Conservation (phyloP, 2,329 filamentous ascomycete genomes). For the Aspergillus japonicus region DNA sequence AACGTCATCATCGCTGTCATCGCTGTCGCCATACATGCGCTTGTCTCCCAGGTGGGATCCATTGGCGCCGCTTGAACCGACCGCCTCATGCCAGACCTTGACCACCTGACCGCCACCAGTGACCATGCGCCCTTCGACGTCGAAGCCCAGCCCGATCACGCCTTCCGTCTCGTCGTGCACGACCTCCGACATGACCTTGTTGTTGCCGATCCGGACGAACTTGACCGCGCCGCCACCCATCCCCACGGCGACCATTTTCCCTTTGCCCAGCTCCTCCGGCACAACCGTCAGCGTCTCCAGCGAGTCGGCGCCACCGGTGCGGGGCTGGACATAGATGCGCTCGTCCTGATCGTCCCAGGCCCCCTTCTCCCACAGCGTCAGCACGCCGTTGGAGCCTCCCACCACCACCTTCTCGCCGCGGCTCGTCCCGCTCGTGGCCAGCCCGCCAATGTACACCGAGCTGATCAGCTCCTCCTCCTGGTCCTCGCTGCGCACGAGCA, state of each 20-base stretch:
- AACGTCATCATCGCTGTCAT: constrained; percentile 39
- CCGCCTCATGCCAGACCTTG: constrained; percentile 83
- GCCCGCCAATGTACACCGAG: constrained; percentile 71
- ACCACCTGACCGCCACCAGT: constrained; percentile 81
- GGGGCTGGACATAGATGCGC: constrained; percentile 71
- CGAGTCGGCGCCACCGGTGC: constrained; percentile 67
- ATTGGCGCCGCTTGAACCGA: constrained; percentile 52
- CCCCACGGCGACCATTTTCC: constrained; percentile 69
- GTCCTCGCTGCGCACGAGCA: constrained; percentile 85
- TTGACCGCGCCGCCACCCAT: constrained; percentile 76
- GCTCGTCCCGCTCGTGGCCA: constrained; percentile 64
- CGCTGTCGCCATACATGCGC: constrained; percentile 39
- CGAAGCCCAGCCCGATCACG: constrained; percentile 78
- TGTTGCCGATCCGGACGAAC: constrained; percentile 71
- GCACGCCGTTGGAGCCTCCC: constrained; percentile 73
- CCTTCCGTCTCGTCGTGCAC: constrained; percentile 85
- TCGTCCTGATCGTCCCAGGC: constrained; percentile 96
- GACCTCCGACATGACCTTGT: constrained; percentile 68
- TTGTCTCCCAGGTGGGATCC: constrained; percentile 38
- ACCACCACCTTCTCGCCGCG: constrained; percentile 75
- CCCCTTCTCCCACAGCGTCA: constrained; percentile 92
- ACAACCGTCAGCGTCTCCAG: constrained; percentile 74
- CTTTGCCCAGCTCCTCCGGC: constrained; percentile 66
- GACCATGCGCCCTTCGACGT: constrained; percentile 81
- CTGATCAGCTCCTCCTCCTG: constrained; percentile 93